Conservation (phyloP, 2,329 filamentous ascomycete species). For the Helicocarpus griseus region DNA sequence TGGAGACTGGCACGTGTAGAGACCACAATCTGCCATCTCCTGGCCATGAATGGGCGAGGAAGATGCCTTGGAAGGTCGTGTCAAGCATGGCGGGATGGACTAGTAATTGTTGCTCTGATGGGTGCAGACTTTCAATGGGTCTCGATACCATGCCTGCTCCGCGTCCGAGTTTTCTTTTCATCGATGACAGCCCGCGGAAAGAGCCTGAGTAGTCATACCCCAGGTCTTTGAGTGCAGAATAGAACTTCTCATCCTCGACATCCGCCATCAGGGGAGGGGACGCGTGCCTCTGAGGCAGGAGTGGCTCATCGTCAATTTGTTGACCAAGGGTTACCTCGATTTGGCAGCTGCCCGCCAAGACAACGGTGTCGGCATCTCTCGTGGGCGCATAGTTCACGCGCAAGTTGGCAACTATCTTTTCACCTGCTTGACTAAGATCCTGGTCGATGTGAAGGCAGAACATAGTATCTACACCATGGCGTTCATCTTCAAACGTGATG, state of each 20-base stretch:
- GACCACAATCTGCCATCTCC: slow-evolving; percentile 14
- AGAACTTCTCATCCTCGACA: slow-evolving; percentile 11
- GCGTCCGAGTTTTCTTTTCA: slow-evolving; percentile 11
- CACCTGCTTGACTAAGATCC: neutral
- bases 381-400: slow-evolving; percentile 1
- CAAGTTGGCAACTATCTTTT: neutral
- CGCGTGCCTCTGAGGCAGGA: neutral
- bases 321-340: neutral
- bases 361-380: neutral
- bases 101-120: neutral
- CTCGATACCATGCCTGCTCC: neutral
- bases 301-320: neutral
- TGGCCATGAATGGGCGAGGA: slow-evolving; percentile 12
- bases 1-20: slow-evolving; percentile 11
- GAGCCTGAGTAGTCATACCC: slow-evolving; percentile 15
- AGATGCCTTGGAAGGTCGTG: slow-evolving; percentile 12
- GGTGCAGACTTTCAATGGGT: neutral
- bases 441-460: slow-evolving; percentile 1
- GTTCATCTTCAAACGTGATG: slow-evolving; percentile 12
- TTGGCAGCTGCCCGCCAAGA: slow-evolving; percentile 1
- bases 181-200: slow-evolving; percentile 12
- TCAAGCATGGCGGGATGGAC: slow-evolving; percentile 17
- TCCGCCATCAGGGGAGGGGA: neutral
- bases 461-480: slow-evolving; percentile 1
- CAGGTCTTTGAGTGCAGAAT: slow-evolving; percentile 11